Evolutionary conservation across 106 monocot species (phyloP).

Genomic region (Hemerocallis citrina): DNA sequence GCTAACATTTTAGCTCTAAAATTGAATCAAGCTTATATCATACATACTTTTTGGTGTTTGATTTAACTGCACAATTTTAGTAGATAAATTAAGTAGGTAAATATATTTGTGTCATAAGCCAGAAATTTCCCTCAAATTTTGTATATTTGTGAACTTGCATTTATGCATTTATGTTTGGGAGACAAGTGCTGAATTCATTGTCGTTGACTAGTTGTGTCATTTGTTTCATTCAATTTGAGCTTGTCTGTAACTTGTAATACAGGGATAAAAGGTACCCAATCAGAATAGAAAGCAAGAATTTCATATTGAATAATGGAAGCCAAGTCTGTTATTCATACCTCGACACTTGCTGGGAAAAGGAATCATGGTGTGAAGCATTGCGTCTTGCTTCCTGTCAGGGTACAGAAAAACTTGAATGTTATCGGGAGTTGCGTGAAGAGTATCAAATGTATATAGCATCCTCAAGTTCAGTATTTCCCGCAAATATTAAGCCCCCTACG

Average conservation of each 20-base stretch:
- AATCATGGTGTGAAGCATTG: too few species aligned
- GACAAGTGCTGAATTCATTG: too few species aligned
- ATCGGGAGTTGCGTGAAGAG: conserved; percentile 18
- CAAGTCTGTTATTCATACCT: conserved; percentile 23
- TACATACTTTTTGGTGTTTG: too few species aligned
- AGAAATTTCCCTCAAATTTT: too few species aligned
- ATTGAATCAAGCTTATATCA: too few species aligned
- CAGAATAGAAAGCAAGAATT: conserved; percentile 30
- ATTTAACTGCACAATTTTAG: too few species aligned
- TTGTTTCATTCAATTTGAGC: neutral
- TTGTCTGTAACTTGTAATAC: neutral
- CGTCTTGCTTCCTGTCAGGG: conserved; percentile 31
- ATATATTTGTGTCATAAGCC: too few species aligned
- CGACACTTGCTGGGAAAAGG: conserved; percentile 44
- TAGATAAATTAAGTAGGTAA: too few species aligned
- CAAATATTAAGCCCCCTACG: conserved; percentile 22
- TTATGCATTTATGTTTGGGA: too few species aligned
- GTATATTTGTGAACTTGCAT: too few species aligned
- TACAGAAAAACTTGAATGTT: conserved; percentile 15
- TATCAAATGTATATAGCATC: conserved; percentile 20
- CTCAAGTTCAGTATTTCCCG: conserved; percentile 22
- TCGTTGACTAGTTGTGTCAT: neutral
- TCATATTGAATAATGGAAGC: conserved; percentile 23
- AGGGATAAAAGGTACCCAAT: conserved; percentile 45
- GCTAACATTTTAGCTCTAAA: too few species aligned